Percentiles rank a stretch among this genome's conserved stretches.
phyloP scores from a whole-genome alignment of 805 yeast species.

The Blastobotrys chiropterorum region DNA sequence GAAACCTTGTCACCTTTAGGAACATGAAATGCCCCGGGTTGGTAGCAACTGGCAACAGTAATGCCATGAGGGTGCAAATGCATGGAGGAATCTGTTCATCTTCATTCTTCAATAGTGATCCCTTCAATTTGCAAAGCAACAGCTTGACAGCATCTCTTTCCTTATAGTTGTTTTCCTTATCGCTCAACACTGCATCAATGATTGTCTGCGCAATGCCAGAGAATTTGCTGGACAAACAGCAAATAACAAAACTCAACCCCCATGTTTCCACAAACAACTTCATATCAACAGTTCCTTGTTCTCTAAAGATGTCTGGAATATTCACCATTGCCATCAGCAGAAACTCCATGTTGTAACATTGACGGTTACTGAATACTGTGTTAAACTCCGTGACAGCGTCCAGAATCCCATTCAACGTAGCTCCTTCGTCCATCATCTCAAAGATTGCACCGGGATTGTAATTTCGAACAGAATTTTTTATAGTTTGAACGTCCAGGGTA shows the following conservation, averaged over 20 bases:
- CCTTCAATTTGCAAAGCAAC: conserved; percentile 27
- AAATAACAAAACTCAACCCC: conserved; percentile 45
- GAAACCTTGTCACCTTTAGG: conserved; percentile 63
- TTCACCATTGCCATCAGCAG: conserved; percentile 54
- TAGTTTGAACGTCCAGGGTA: conserved; percentile 42
- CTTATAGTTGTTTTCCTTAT: conserved; percentile 36
- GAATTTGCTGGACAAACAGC: conserved; percentile 12
- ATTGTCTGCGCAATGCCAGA: conserved; percentile 2
- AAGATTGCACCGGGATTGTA: conserved; percentile 25
- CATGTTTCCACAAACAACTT: conserved; percentile 52
- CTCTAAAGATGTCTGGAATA: conserved; percentile 36
- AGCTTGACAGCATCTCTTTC: conserved; percentile 47
- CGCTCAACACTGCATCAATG: conserved; percentile 4
- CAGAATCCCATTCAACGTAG: neutral
- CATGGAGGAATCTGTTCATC: conserved; percentile 35
- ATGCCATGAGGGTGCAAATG: conserved; percentile 50
- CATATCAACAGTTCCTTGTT: conserved; percentile 41
- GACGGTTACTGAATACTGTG: neutral
- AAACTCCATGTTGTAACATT: conserved; percentile 59
- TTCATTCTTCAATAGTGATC: conserved; percentile 5
- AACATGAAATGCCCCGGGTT: conserved; percentile 72
- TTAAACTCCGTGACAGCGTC: conserved; percentile 3
- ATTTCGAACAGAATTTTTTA: conserved; percentile 35
- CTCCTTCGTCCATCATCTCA: neutral
- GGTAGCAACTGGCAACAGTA: conserved; percentile 48